Evolutionary conservation across 208 protist genomes (phyloP).

Genomic region (Trypanosoma lewisi): DNA sequence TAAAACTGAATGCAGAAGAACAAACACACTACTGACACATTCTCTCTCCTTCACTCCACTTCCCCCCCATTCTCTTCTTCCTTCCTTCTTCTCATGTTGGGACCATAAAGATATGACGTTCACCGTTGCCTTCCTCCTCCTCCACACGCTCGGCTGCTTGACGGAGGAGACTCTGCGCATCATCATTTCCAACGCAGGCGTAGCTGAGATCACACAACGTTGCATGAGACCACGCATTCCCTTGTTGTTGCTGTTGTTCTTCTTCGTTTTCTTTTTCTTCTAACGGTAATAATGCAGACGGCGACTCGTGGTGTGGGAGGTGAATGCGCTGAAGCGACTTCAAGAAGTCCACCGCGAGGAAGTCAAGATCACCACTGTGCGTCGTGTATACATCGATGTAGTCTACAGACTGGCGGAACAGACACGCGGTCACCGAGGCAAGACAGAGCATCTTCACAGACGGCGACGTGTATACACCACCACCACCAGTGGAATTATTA

Average conservation of each 20-base stretch:
- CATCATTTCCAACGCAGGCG: slow-evolving; percentile 59
- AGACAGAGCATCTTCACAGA: slow-evolving; percentile 47
- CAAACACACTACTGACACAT: no score
- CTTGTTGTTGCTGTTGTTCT: slow-evolving; percentile 1
- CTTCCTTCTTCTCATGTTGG: slow-evolving; percentile 9
- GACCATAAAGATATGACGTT: slow-evolving; percentile 32
- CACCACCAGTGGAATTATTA: slow-evolving; percentile 4
- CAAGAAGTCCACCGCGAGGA: slow-evolving; percentile 62
- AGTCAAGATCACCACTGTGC: slow-evolving; percentile 76
- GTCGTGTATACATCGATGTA: slow-evolving; percentile 70
- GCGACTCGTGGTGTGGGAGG: slow-evolving; percentile 36
- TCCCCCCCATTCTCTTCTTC: not conserved
- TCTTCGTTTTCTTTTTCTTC: not conserved
- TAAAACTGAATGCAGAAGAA: no score
- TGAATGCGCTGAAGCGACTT: slow-evolving; percentile 50
- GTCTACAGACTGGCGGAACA: slow-evolving; percentile 57
- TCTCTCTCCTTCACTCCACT: no score
- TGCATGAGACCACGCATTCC: slow-evolving; percentile 30
- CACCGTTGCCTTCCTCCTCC: slow-evolving; percentile 46
- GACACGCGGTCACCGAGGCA: slow-evolving; percentile 41
- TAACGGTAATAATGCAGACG: slow-evolving; percentile 15
- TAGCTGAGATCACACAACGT: slow-evolving; percentile 78
- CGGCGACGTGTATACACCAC: not conserved
- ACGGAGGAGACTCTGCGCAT: slow-evolving; percentile 67
- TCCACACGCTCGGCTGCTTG: slow-evolving; percentile 75